Percentiles rank a stretch among this genome's conserved stretches.
These are phyloP conservation scores for Plasmodium blacklocki DNA, from an alignment of 169 alveolate genomes.

Conservation along the genomic window DNA sequence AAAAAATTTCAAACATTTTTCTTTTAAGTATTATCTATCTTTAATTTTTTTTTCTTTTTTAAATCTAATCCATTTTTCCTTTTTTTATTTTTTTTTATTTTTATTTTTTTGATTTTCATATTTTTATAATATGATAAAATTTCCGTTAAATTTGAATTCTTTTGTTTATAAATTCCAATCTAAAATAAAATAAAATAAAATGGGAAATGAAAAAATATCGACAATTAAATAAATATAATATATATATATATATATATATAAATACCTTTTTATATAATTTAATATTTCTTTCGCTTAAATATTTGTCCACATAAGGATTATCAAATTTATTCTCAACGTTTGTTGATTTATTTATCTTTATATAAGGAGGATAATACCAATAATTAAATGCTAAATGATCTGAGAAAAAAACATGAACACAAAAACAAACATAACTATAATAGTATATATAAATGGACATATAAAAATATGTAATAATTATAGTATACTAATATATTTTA, in stretches of 20 bases:
- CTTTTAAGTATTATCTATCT: not conserved
- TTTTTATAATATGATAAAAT: constrained; percentile 50
- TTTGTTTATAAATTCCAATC: constrained; percentile 62
- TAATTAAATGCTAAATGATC: constrained; percentile 75
- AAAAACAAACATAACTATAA: constrained; percentile 18
- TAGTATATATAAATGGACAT: not conserved
- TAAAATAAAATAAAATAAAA: constrained; percentile 15
- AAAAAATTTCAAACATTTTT: too few relatives aligned
- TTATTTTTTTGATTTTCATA: constrained; percentile 22
- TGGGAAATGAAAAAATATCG: constrained; percentile 1
- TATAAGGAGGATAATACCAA: constrained; percentile 76
- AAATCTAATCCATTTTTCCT: constrained; percentile 25
- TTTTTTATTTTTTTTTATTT: constrained; percentile 28
- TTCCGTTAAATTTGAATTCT: constrained; percentile 24
- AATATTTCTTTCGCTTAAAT: constrained; percentile 61
- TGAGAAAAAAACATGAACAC: constrained; percentile 20
- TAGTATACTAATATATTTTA: constrained; percentile 13
- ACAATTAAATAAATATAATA: constrained; percentile 6
- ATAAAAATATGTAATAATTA: constrained; percentile 7
- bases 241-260: not conserved
- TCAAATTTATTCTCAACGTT: constrained; percentile 53
- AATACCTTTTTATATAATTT: constrained; percentile 63
- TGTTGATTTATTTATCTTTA: constrained; percentile 31
- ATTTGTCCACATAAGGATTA: constrained; percentile 59
- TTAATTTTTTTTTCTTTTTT: constrained; percentile 18